Percentiles rank a stretch among this genome's conserved stretches.
Conservation (phyloP, 805 yeast species). For the Hanseniaspora guilliermondii region DNA sequence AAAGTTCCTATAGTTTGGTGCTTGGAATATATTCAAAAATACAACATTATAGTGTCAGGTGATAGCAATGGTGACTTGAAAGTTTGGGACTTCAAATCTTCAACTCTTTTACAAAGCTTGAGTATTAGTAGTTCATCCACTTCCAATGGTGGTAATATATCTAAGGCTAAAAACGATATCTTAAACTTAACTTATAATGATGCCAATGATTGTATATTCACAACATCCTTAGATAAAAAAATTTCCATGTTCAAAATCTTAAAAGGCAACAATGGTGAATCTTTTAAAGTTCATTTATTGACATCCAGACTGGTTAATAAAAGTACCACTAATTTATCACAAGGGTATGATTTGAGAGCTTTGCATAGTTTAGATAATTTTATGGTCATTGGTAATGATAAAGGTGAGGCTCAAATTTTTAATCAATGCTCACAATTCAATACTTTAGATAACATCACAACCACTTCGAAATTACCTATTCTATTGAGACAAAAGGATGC, state of each 20-base stretch:
- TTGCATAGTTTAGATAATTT: background rate
- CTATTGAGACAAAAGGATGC: constrained; percentile 3
- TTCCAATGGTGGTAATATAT: background rate
- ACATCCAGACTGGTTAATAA: constrained; percentile 2
- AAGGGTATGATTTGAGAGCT: constrained; percentile 4
- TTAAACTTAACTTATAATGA: constrained; percentile 54
- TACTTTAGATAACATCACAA: constrained; percentile 1
- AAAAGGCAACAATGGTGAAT: background rate
- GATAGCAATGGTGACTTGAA: constrained; percentile 92
- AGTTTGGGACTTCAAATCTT: constrained; percentile 76
- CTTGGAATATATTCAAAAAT: constrained; percentile 47
- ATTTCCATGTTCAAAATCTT: constrained; percentile 51
- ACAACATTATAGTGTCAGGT: constrained; percentile 76
- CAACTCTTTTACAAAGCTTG: constrained; percentile 69
- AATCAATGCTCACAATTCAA: constrained; percentile 7
- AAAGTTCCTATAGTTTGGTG: constrained; percentile 92
- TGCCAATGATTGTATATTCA: constrained; percentile 52
- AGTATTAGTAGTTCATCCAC: constrained; percentile 47
- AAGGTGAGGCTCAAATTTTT: constrained; percentile 12
- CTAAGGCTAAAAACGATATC: constrained; percentile 53
- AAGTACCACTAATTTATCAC: constrained; percentile 12
- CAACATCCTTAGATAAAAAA: constrained; percentile 90
- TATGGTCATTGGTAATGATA: constrained; percentile 12
- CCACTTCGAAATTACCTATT: constrained; percentile 1
- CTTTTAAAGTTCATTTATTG: background rate